Evolutionary conservation across 345 rosid genomes (phyloP).

Genomic region (Conringia planisiliqua): DNA sequence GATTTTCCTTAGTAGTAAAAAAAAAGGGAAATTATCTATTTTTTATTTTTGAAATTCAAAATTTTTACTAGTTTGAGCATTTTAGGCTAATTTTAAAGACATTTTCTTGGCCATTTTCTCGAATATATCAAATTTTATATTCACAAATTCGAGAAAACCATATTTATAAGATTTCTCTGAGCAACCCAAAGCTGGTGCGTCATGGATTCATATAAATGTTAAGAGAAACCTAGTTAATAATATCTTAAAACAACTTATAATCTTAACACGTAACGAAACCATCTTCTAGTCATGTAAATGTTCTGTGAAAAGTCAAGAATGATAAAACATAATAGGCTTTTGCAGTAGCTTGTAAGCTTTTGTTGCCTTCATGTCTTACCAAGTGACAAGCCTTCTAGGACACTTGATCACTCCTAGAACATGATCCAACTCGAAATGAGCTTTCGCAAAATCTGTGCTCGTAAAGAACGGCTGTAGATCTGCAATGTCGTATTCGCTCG

Average conservation of each 20-base stretch:
- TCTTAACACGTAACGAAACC: neutral
- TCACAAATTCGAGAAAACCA: no score
- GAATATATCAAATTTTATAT: no score
- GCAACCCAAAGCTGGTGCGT: no score
- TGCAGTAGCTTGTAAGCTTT: neutral
- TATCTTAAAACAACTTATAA: neutral
- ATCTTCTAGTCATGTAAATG: neutral
- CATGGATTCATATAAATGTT: neutral
- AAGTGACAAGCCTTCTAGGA: constrained; percentile 34
- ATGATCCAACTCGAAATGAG: constrained; percentile 63
- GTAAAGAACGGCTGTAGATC: constrained; percentile 76
- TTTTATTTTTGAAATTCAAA: no score
- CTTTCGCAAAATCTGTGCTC: constrained; percentile 62
- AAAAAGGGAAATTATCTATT: no score
- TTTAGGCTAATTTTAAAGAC: no score
- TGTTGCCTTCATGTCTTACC: constrained; percentile 16
- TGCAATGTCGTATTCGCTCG: constrained; percentile 74
- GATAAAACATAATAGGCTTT: neutral
- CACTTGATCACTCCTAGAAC: constrained; percentile 55
- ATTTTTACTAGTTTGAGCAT: no score
- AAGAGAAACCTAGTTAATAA: neutral
- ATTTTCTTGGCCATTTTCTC: no score
- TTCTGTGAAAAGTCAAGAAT: neutral
- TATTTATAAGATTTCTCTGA: no score
- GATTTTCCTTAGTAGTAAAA: no score